Evolutionary conservation across 148 eudicot species (phyloP), one percentile per base, ranked within the genome.

Genomic region (Chenopodium album): DNA sequence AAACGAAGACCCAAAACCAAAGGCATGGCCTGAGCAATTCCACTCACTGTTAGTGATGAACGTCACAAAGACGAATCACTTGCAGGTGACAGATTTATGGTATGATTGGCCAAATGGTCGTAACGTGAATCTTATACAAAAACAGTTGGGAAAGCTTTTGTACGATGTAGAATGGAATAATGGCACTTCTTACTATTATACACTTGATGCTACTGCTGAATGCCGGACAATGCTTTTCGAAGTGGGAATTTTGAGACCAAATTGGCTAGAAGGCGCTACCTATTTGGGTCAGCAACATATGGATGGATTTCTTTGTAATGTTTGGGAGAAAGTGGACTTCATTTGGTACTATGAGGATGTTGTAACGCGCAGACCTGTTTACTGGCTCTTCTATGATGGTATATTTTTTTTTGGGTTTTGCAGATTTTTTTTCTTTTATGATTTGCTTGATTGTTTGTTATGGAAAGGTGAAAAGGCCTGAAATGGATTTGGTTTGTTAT

Each of bases 91-190:
- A 12, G 88, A 92, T 78, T 86, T 91, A n/a, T 92, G 94, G 94
- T 92, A 91, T 82, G 97, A 92, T 44, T 91, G 90, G 88, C 87
- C 90, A 52, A 93, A 91, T 48, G 91, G 92, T 65, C 91, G 92
- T 68, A 93, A 93, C 84, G 86, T 90, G 80, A 93, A 91, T 87
- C 86, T 91, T 20, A 86, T 91, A 11, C 97, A 89, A 28, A 7
- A 90, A 77, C 94, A 92, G 82, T 82, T 90, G 9, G 92, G 88
- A 0, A 76, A 84, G 77, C 62, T 76, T 13, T 3, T 83, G 62
- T 87, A 90, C 81, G 89, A 90, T 67, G 85, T 89, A 2, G 92
- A 92, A 73, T 90, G 91, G 87, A 90, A 86, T 82, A 92, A 92
- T 76, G 92, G 91, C 44, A 89, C 91, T 22, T 84, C 89, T 28